Conservation (phyloP, 176 grass and related monocot genomes). For the barley (Hordeum vulgare) region MorexV3_pseudomolecules_assembly NC_058518.1:141584913-141585412, state of each 20-base stretch:
- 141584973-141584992: conserved; percentile 33
- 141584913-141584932: conserved; percentile 37
- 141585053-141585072: conserved; percentile 75
- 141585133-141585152: conserved; percentile 65
- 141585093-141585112: conserved; percentile 68
- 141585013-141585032: background rate
- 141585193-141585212: too few relatives aligned
- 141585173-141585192: conserved; percentile 22
- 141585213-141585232: too few relatives aligned
- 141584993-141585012: background rate
- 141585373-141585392: conserved; percentile 80
- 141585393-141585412: conserved; percentile 92
- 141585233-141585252: too few relatives aligned
- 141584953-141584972: conserved; percentile 71
- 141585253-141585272: background rate
- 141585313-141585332: conserved; percentile 3
- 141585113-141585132: conserved; percentile 48
- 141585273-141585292: conserved; percentile 37
- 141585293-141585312: conserved; percentile 9
- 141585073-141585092: conserved; percentile 94
- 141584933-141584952: conserved; percentile 81
- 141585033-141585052: conserved; percentile 26
- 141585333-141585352: conserved; percentile 58
- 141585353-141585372: conserved; percentile 80
- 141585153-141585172: conserved; percentile 68